Evolutionary conservation across 306 rosid genomes (phyloP), one percentile per base, ranked within the genome.

Genomic region (Gillenia trifoliata): DNA sequence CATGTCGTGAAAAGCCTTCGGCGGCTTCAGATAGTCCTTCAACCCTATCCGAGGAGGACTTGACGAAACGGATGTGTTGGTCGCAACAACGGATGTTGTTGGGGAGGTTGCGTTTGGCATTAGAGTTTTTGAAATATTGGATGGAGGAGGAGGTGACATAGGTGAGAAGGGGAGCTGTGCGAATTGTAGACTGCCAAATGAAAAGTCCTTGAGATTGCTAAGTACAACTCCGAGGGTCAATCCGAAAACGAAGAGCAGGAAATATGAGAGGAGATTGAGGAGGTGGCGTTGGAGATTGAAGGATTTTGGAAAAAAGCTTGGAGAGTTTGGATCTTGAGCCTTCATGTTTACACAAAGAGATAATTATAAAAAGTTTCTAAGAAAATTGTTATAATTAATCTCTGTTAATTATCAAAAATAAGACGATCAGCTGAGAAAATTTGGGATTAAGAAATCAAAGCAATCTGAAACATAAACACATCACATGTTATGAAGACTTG

Each of bases 1-100:
- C 98, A 93, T 88, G 20, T 86, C 89, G 45, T 89, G 93, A 84
- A 41, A 45, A 7, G 75, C 75, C 17, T 23, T 56, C 4, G 95
- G 86, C 8, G 85, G 84, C 76, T 84, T 75, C 34, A 90, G 60
- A 54, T 54, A 90, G 25, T 80, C 87, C 70, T 65, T 73, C 72
- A 92, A 74, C 68, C 89, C 89, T 6, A 81, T 55, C 19, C 50
- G 92, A 17, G 52, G 52, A 47, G 52, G 52, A 47, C 52, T 47
- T 47, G 52, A 47, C 52, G 52, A 47, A 47, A 5, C 52, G 52
- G 20, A 45, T 16, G 52, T 4, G 2, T 45, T 45, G 52, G 52
- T 45, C 52, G 2, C 52, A 45, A 45, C 2, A 45, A 4, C 20
- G 52, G 52, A 29, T 62, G 63, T 49, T 65, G n/a, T 8, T 26